phyloP scores from a whole-genome alignment of 2,329 filamentous ascomycete species.

The Lachnellula cervina region DNA sequence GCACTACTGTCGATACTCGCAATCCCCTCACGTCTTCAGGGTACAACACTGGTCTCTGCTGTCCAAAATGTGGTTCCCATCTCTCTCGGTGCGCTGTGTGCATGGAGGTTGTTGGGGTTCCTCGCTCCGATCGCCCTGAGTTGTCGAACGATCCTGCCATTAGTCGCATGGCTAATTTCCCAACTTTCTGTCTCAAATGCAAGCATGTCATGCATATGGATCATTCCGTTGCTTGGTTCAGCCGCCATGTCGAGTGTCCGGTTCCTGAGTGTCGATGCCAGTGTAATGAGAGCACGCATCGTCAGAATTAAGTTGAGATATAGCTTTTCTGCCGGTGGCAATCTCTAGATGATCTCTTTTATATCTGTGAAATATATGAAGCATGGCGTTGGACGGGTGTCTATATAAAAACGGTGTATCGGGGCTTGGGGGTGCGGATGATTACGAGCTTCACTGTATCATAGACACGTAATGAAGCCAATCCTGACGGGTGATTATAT shows the following conservation, averaged over 20 bases:
- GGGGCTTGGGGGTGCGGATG: no score
- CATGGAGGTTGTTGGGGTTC: slow-evolving; percentile 60
- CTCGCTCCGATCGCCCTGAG: slow-evolving; percentile 55
- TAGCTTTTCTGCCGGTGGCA: no score
- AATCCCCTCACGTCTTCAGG: slow-evolving; percentile 55
- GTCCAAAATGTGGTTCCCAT: slow-evolving; percentile 61
- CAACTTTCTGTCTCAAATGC: slow-evolving; percentile 65
- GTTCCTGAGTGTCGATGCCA: slow-evolving; percentile 64
- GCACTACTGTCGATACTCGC: slow-evolving; percentile 26
- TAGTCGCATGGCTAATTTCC: slow-evolving; percentile 51
- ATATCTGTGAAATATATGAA: no score
- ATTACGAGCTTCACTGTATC: no score
- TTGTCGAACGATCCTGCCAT: slow-evolving; percentile 42
- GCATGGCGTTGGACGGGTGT: no score
- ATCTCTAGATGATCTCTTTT: no score
- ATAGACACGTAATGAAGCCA: no score
- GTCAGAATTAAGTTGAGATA: neutral
- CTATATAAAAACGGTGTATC: no score
- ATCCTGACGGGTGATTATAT: no score
- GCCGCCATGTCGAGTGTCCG: slow-evolving; percentile 59
- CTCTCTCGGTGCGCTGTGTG: slow-evolving; percentile 65
- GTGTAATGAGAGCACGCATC: slow-evolving; percentile 36
- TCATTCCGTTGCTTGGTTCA: slow-evolving; percentile 63
- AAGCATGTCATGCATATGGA: slow-evolving; percentile 65
- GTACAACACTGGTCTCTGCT: slow-evolving; percentile 57